Conservation (phyloP, 2,329 filamentous ascomycete species). For the Escovopsis weberi region DNA sequence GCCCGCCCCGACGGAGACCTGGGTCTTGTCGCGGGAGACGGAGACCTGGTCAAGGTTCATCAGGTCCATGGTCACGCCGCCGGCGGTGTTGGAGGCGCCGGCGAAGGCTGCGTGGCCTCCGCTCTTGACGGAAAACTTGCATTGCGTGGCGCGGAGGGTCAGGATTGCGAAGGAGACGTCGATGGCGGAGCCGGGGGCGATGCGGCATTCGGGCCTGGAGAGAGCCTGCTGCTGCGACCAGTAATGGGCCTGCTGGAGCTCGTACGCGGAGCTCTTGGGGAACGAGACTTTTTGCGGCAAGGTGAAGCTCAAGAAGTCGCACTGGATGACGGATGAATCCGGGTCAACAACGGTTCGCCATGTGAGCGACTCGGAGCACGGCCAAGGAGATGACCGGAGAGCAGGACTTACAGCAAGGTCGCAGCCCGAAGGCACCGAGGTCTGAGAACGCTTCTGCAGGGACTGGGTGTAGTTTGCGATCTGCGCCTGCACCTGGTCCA, state of each 20-base stretch:
- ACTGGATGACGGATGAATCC: conserved; percentile 5
- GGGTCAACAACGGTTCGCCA: no score
- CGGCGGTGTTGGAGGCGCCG: conserved; percentile 21
- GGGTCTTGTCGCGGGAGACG: conserved; percentile 15
- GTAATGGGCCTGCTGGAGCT: conserved; percentile 9
- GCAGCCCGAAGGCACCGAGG: no score
- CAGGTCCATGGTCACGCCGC: conserved; percentile 23
- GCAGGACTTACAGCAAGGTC: no score
- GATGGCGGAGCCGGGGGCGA: conserved; percentile 11
- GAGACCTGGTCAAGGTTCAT: conserved; percentile 19
- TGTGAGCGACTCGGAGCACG: no score
- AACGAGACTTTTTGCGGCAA: conserved; percentile 6
- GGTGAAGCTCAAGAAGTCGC: conserved; percentile 10
- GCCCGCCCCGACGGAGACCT: conserved; percentile 22
- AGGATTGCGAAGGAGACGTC: conserved; percentile 15
- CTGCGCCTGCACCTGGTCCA: no score
- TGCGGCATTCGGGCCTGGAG: conserved; percentile 10
- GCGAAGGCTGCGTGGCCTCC: conserved; percentile 31
- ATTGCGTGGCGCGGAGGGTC: conserved; percentile 11
- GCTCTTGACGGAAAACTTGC: conserved; percentile 23
- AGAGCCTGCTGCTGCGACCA: conserved; percentile 13
- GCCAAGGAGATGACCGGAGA: no score
- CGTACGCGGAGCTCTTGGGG: conserved; percentile 7
- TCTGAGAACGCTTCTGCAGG: no score
- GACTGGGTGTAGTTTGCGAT: no score